A percentile compares a stretch with the other conserved stretches of the same genome.
Evolutionary conservation across 2,329 filamentous ascomycete species (phyloP).

Genomic region (Sporothrix euskadiensis): DNA sequence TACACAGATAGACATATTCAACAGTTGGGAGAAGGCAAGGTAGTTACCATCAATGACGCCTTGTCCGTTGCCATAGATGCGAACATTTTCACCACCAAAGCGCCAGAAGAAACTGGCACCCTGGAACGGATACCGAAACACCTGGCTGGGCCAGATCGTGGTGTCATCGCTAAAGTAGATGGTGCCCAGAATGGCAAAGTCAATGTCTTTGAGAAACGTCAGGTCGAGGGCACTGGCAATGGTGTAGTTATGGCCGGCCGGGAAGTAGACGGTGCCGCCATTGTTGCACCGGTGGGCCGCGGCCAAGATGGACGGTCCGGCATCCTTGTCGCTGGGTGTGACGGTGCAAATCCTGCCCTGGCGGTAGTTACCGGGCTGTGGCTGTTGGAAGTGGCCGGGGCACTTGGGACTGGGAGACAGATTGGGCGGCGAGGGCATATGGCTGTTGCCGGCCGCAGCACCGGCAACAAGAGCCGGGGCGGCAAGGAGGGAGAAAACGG

Average conservation of each 20-base stretch:
- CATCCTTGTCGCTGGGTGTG: constrained; percentile 40
- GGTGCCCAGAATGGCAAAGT: constrained; percentile 44
- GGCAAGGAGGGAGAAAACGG: background rate
- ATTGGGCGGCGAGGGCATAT: constrained; percentile 30
- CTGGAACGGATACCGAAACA: constrained; percentile 63
- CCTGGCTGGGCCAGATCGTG: constrained; percentile 64
- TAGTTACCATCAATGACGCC: background rate
- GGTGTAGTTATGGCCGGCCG: constrained; percentile 51
- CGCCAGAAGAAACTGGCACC: constrained; percentile 68
- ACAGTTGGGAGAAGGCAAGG: background rate
- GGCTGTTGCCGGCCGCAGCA: constrained; percentile 16
- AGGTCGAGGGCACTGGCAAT: constrained; percentile 58
- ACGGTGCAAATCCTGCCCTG: constrained; percentile 59
- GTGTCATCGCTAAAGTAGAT: constrained; percentile 66
- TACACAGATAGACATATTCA: background rate
- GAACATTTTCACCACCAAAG: constrained; percentile 65
- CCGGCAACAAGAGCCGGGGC: background rate
- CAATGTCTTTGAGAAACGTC: constrained; percentile 57
- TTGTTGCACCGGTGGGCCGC: constrained; percentile 61
- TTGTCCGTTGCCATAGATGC: constrained; percentile 57
- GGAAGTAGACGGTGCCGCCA: constrained; percentile 60
- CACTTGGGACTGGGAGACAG: constrained; percentile 31
- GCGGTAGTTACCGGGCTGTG: constrained; percentile 40
- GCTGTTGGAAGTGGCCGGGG: constrained; percentile 36
- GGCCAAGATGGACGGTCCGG: constrained; percentile 50